These are phyloP conservation scores for Biscogniauxia mediterranea DNA, from an alignment of 2,329 filamentous ascomycete genomes.

Conservation along the genomic window DNA sequence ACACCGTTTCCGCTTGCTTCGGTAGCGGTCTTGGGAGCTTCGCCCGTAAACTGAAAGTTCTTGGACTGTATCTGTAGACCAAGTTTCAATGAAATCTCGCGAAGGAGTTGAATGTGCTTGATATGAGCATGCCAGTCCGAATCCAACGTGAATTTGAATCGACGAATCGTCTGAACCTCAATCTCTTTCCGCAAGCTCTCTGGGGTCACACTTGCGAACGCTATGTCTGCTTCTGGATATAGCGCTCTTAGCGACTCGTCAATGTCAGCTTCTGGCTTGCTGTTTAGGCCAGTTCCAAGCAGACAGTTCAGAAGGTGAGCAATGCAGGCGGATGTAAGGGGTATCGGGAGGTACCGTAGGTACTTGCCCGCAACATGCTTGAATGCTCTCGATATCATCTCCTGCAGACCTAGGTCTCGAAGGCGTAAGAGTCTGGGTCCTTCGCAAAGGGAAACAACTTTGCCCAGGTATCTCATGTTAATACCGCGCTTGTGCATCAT, in stretches of 20 bases:
- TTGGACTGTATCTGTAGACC: constrained; percentile 85
- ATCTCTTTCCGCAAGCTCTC: constrained; percentile 68
- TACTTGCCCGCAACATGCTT: constrained; percentile 86
- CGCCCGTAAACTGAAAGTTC: constrained; percentile 64
- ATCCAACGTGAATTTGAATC: constrained; percentile 75
- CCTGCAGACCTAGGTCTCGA: constrained; percentile 74
- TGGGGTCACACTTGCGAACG: constrained; percentile 77
- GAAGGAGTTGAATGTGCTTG: constrained; percentile 79
- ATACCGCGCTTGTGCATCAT: constrained; percentile 95
- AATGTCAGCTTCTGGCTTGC: constrained; percentile 73
- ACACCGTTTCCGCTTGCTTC: constrained; percentile 34
- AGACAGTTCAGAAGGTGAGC: constrained; percentile 93
- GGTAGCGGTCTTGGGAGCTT: constrained; percentile 32
- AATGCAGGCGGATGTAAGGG: constrained; percentile 76
- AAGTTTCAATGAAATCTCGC: constrained; percentile 84
- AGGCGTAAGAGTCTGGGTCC: constrained; percentile 75
- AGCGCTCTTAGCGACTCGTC: constrained; percentile 71
- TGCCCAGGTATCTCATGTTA: constrained; percentile 94
- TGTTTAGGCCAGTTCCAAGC: constrained; percentile 72
- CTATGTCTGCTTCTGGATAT: constrained; percentile 79
- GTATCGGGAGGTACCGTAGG: constrained; percentile 74
- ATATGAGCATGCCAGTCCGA: constrained; percentile 65
- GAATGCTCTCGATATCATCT: constrained; percentile 94
- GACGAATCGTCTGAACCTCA: constrained; percentile 65
- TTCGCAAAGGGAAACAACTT: constrained; percentile 68